Evolutionary conservation across 768 basidiomycete species (phyloP), one percentile per base, ranked within the genome.

Genomic region (Tricholomella constricta): DNA sequence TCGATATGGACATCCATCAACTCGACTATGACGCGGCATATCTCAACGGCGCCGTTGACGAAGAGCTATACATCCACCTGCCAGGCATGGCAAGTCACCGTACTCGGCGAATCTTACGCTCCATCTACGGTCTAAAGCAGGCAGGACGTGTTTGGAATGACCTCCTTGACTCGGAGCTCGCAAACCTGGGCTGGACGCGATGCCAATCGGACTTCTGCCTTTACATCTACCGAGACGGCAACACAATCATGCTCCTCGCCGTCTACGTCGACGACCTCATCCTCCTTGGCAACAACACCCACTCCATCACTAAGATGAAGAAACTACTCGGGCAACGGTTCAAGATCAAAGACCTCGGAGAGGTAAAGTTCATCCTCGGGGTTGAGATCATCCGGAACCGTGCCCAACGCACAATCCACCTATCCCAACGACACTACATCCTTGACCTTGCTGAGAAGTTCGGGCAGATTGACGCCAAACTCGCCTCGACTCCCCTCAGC

Each of bases 1-100:
- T 58, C 1, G 58, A 68, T 42, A 60, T 68, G 50, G 61, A 70
- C n/a, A 23, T 77, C 1, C 54, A 72, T 25, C 62, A 57, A 31
- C 60, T 74, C 9, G 71, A 78, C 55, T 62, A 77, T 31, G 69
- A 70, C 19, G 56, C 56, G 0, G 72, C 71, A 14, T 42, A 42
- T n/a, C 41, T 42, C 1, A 42, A 42, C 25, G 41, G 41, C 2
- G 23, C 45, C 8, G 37, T 44, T 6, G 45, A 46, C 5, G 45
- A 46, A n/a, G 51, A 52, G 19, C 14, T 52, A 11, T 48, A 48
- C 15, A 37, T 48, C 25, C 3, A 29, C 2, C 23, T 37, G 17
- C 26, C 27, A 17, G 17, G 37, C 14, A 38, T 38, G 37, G 37
- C 37, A 38, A 36, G 14, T 17, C 11, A 36, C 11, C 35, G 35